Evolutionary conservation across 2,329 filamentous ascomycete species (phyloP), one percentile per base, ranked within the genome.

Genomic region (Fusarium odoratissimum): DNA sequence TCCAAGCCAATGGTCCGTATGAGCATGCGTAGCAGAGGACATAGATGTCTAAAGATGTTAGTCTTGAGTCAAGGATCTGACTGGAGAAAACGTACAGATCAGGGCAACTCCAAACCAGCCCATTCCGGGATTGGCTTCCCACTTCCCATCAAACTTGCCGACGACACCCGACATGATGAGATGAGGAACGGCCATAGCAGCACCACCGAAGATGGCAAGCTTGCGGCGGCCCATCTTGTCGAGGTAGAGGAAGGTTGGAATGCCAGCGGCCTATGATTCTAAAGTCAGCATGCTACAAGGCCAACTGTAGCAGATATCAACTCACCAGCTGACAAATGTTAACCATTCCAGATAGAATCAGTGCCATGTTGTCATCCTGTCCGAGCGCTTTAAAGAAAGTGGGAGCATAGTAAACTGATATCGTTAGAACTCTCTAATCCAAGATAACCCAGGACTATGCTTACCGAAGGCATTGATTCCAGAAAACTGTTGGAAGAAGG

Each of bases 1-100:
- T 75, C 82, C 80, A 84, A 0, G 73, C 78, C 8, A 82, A 65
- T 5, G 81, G 81, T 2, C 76, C 76, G n/a, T 80, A 83, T 1
- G 79, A 77, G 12, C 67, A 45, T 2, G 76, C 81, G 38, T 77
- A 76, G 33, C 77, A 77, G 19, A 84, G 79, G 12, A 74, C 66
- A 3, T 72, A 70, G 16, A 65, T 67, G 17, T 25, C 25, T 25
- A 25, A 25, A 25, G 25, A 25, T 25, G 25, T 25, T 25, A 25
- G 25, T 25, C 25, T 25, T 25, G 25, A 25, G 25, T 25, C 25
- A 25, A 25, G 25, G 25, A 25, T 25, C 25, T 25, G 25, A 25
- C 25, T 25, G 25, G 25, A 25, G 25, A 25, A 25, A 25, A 25
- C 25, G 25, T 25, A 25, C 25, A 73, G 56, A 73, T 69, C 0